A percentile compares a stretch with the other conserved stretches of the same genome.
phyloP scores from a whole-genome alignment of 495 filamentous ascomycete genomes.

The Aspergillus saccharolyticus region DNA sequence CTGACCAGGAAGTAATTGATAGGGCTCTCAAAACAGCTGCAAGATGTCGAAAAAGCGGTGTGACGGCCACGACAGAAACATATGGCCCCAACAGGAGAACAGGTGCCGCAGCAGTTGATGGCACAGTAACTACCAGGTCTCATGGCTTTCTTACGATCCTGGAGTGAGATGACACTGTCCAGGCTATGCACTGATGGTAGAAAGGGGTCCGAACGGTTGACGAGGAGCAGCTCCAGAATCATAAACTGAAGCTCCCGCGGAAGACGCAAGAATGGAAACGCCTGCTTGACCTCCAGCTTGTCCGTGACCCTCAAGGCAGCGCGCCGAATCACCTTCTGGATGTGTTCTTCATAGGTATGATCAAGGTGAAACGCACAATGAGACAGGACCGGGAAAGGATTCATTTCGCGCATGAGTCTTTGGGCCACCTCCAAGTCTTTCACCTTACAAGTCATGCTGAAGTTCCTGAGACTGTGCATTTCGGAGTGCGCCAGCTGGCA shows the following conservation, averaged over 20 bases:
- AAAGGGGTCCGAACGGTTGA: constrained; percentile 14
- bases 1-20: constrained; percentile 26
- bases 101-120: constrained; percentile 21
- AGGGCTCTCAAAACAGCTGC: constrained; percentile 23
- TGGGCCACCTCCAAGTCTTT: constrained; percentile 15
- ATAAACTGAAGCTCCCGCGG: constrained; percentile 27
- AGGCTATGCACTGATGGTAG: constrained; percentile 5
- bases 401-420: constrained; percentile 15
- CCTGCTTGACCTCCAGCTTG: constrained; percentile 4
- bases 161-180: constrained; percentile 11
- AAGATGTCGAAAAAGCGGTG: constrained; percentile 22
- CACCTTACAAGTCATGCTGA: constrained; percentile 24
- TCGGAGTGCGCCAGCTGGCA: constrained; percentile 9
- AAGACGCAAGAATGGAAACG: constrained; percentile 22
- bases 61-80: constrained; percentile 23
- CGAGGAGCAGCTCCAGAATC: constrained; percentile 21
- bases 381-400: constrained; percentile 15
- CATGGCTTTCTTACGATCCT: constrained; percentile 11
- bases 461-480: constrained; percentile 17
- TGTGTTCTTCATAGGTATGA: constrained; percentile 10
- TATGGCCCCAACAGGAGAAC: constrained; percentile 16
- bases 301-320: constrained; percentile 17
- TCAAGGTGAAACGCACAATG: constrained; percentile 22
- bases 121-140: background rate
- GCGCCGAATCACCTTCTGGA: constrained; percentile 14